Percentiles rank a stretch among this genome's conserved stretches.
Conservation (phyloP, 495 filamentous ascomycete genomes). For the Penicillium atrosanguineum region DNA sequence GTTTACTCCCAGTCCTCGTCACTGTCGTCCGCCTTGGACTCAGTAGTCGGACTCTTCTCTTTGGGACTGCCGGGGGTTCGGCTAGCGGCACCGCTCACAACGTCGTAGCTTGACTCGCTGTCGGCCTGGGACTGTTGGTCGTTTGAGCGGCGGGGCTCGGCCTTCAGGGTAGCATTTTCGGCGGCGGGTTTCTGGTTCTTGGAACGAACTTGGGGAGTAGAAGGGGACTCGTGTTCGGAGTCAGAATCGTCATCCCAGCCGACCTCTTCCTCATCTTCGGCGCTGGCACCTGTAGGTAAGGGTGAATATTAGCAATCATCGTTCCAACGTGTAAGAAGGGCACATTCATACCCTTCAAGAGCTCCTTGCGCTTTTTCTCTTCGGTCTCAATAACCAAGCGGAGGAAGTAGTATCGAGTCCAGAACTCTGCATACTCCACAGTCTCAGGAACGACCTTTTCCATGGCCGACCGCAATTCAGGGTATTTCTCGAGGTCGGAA, state of each 20-base stretch:
- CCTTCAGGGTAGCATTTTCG: conserved; percentile 45
- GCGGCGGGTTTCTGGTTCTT: conserved; percentile 17
- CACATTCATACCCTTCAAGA: conserved; percentile 75
- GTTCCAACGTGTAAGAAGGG: background rate
- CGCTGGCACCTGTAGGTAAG: conserved; percentile 50
- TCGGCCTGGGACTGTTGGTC: conserved; percentile 82
- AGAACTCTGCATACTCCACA: conserved; percentile 86
- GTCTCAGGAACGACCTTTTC: conserved; percentile 91
- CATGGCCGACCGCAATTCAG: conserved; percentile 86
- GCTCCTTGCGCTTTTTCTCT: conserved; percentile 82
- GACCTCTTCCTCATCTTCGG: conserved; percentile 72
- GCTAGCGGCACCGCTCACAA: conserved; percentile 83
- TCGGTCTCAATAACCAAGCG: conserved; percentile 93
- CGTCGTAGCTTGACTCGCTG: conserved; percentile 90
- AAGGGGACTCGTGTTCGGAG: conserved; percentile 53
- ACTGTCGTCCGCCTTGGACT: conserved; percentile 55
- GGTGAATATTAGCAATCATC: conserved; percentile 16
- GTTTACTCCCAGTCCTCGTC: conserved; percentile 83
- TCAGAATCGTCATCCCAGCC: conserved; percentile 83
- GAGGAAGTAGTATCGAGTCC: conserved; percentile 95
- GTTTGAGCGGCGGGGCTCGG: conserved; percentile 75
- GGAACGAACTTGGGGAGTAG: conserved; percentile 44
- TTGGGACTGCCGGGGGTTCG: conserved; percentile 75
- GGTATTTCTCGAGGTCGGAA: conserved; percentile 79
- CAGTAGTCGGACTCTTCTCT: conserved; percentile 52